phyloP scores from a whole-genome alignment of 306 rosid species.

The Vigna hirtella region DNA sequence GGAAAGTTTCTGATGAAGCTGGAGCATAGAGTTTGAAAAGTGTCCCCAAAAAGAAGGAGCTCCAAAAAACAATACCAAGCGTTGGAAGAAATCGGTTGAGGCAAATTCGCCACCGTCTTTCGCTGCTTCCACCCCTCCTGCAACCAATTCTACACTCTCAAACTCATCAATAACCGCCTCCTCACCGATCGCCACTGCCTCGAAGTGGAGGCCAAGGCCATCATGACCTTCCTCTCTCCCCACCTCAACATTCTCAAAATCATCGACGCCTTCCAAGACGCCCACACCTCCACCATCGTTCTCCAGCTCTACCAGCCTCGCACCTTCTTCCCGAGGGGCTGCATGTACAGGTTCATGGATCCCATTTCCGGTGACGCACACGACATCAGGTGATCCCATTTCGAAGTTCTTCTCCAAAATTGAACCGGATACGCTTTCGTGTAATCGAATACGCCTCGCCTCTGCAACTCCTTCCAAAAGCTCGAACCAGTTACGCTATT shows the following conservation, averaged over 20 bases:
- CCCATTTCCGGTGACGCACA: too few relatives aligned
- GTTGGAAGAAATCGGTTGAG: slow-evolving; percentile 80
- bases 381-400: too few relatives aligned
- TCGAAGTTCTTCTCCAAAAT: too few relatives aligned
- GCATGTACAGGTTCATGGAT: too few relatives aligned
- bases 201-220: slow-evolving; percentile 68
- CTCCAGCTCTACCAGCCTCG: slow-evolving; percentile 63
- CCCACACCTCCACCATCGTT: slow-evolving; percentile 54
- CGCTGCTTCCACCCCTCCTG: slow-evolving; percentile 57
- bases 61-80: slow-evolving; percentile 54
- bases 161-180: slow-evolving; percentile 63
- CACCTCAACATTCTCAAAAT: slow-evolving; percentile 72
- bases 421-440: too few relatives aligned
- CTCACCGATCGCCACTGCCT: slow-evolving; percentile 73
- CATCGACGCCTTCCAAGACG: slow-evolving; percentile 58
- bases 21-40: too few relatives aligned
- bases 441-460: too few relatives aligned
- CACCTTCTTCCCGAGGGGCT: slow-evolving; percentile 52
- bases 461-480: too few relatives aligned
- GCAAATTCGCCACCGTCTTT: slow-evolving; percentile 68
- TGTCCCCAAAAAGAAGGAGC: slow-evolving; percentile 41
- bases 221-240: slow-evolving; percentile 61
- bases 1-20: too few relatives aligned
- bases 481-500: too few relatives aligned
- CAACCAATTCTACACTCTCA: slow-evolving; percentile 58